phyloP scores from a whole-genome alignment of 768 basidiomycete species.

The Pleurotus cornucopiae region DNA sequence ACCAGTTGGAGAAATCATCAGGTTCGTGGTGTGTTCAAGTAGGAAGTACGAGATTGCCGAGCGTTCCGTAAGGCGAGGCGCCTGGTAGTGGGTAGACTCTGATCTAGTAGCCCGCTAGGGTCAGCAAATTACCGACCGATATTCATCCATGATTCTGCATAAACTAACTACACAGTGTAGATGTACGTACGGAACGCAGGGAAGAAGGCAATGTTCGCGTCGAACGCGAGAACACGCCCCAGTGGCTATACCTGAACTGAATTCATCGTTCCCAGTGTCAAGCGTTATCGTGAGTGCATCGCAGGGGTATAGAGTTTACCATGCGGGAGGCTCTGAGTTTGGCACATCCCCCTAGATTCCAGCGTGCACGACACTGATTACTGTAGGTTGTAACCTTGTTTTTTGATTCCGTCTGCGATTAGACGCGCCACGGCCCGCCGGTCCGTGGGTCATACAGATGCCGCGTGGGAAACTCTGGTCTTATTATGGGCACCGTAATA shows the following conservation, averaged over 20 bases:
- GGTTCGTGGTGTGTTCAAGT: conserved; percentile 5
- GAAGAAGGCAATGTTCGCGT: not conserved
- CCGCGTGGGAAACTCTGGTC: not conserved
- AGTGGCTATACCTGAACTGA: not conserved
- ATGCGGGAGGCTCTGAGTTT: not conserved
- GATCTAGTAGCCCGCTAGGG: not conserved
- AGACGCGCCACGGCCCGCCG: not conserved
- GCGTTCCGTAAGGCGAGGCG: conserved; percentile 5
- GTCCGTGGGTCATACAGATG: not conserved
- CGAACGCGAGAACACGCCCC: not conserved
- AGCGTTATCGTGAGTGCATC: not conserved
- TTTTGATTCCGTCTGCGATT: conserved; percentile 3
- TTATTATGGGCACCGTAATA: not conserved
- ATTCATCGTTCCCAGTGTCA: not conserved
- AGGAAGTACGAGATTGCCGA: conserved; percentile 4
- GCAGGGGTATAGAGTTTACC: not conserved
- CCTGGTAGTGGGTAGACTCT: not conserved
- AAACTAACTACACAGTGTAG: not conserved
- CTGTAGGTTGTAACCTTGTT: conserved; percentile 5
- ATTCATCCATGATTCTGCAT: conserved; percentile 6
- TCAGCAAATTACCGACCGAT: conserved; percentile 1
- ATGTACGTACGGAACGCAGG: not conserved
- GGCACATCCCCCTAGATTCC: not conserved
- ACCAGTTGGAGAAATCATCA: conserved; percentile 9
- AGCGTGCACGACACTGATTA: not conserved